Base-by-base conservation (phyloP, 2,329 filamentous ascomycete species). In the Fusarium decemcellulare region DNA sequence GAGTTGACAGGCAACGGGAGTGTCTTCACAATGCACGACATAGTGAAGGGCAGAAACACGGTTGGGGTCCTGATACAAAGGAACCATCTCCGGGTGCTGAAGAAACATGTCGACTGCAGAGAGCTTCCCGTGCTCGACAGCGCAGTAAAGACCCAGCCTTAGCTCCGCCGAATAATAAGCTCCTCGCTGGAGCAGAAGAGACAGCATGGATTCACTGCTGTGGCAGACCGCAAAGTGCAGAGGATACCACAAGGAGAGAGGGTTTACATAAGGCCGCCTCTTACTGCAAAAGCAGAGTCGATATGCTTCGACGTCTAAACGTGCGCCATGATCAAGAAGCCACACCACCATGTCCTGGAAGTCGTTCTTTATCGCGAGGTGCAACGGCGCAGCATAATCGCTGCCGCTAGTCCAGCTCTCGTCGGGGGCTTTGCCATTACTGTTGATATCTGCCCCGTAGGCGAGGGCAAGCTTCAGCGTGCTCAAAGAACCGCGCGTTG, bases 271-370 rank as follows among this genome's bases (percentile, higher is more conserved):
- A 12, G 14, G 7, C 6, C 23, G 27, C 11, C n/a, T 6, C 29
- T 1, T 2, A 3, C 12, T 5, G 27, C 48, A 60, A 8, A 2
- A 3, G 37, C 62, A 65, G 8, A 53, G 18, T 5, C 3, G 7
- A 6, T 8, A 4, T 14, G 62, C 36, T 15, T 47, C 47, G 12
- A 29, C 9, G 6, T 63, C 15, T 10, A 65, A 8, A 2, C 32
- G 42, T 29, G 52, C 59, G n/a, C 52, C 59, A n/a, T 50, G 44
- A n/a, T 63, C 59, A 15, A 63, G 42, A n/a, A 65, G 59, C 59
- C 47, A 63, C 8, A 11, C n/a, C 8, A 54, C 59, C n/a, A 65
- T 36, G n/a, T 65, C 46, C 8, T 56, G 47, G 12, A 58, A 36
- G 6, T 36, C n/a, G 4, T 39, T 12, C n/a, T 14, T 8, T 15